These are phyloP conservation scores for Torulaspora maleeae DNA, from an alignment of 805 yeast species.

Conservation along the genomic window DNA sequence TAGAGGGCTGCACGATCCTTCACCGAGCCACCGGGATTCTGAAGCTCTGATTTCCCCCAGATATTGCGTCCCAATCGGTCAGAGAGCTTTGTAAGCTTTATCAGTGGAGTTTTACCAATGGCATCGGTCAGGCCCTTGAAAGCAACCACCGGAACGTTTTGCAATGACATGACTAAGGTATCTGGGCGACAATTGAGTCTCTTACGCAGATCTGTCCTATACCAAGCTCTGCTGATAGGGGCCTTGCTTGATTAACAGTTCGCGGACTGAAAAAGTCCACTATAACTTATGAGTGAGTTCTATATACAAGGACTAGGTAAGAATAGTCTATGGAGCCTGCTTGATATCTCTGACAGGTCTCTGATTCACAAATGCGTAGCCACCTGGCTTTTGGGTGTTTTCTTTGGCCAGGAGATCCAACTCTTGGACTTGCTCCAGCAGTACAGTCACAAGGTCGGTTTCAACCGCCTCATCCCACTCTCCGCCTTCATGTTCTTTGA, in stretches of 20 bases:
- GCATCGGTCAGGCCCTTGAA: constrained; percentile 72
- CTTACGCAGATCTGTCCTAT: no score
- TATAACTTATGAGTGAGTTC: background rate
- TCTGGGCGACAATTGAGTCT: background rate
- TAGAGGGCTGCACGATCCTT: constrained; percentile 86
- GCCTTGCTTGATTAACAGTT: background rate
- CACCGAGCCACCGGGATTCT: constrained; percentile 92
- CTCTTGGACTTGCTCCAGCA: constrained; percentile 7
- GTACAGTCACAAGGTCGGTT: constrained; percentile 1
- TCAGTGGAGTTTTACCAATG: constrained; percentile 88
- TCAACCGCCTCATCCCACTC: constrained; percentile 16
- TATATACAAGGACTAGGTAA: constrained; percentile 4
- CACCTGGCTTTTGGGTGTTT: constrained; percentile 1
- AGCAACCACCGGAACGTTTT: constrained; percentile 51
- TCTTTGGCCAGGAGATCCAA: background rate
- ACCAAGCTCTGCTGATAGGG: background rate
- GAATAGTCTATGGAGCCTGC: background rate
- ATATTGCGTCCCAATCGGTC: constrained; percentile 63
- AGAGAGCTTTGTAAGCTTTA: constrained; percentile 55
- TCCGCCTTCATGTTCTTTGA: constrained; percentile 11
- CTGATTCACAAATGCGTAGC: constrained; percentile 6
- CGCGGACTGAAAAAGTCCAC: background rate
- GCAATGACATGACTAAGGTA: background rate
- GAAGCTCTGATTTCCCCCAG: constrained; percentile 86
- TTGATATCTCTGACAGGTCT: constrained; percentile 8